phyloP scores from a whole-genome alignment of 352 stramenopile species.

The Phytophthora syringae region DNA sequence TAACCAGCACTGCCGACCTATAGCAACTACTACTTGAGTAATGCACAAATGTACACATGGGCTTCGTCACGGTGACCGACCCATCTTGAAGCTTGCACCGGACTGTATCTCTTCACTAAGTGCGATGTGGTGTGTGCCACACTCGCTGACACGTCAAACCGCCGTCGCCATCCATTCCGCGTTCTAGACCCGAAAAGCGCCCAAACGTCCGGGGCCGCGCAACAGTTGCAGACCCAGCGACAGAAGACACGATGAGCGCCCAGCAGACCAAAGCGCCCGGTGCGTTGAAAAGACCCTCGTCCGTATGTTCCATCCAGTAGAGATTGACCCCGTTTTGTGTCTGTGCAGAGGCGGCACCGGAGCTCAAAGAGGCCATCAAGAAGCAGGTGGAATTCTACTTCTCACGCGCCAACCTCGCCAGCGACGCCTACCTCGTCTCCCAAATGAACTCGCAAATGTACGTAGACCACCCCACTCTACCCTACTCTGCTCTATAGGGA shows the following conservation, averaged over 20 bases:
- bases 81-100: no score
- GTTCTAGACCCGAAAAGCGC: conserved; percentile 25
- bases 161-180: conserved; percentile 41
- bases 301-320: background rate
- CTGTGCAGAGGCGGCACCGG: conserved; percentile 54
- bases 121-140: conserved; percentile 1
- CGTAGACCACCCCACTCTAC: conserved; percentile 12
- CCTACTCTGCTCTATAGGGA: no score
- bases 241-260: conserved; percentile 30
- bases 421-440: conserved; percentile 87
- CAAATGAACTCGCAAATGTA: conserved; percentile 93
- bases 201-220: conserved; percentile 5
- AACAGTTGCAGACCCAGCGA: conserved; percentile 8
- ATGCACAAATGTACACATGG: conserved; percentile 7
- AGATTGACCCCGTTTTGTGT: conserved; percentile 13
- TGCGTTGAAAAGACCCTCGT: conserved; percentile 22
- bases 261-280: conserved; percentile 30
- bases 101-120: background rate
- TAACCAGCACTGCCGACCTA: background rate
- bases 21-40: no score
- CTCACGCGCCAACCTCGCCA: conserved; percentile 86
- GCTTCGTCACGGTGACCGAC: no score
- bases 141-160: conserved; percentile 31
- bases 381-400: conserved; percentile 94
- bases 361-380: conserved; percentile 84